Percentiles rank a stretch among this genome's conserved stretches.
phyloP scores from a whole-genome alignment of 2,329 filamentous ascomycete genomes.

The Arthrobotrys pseudoclavata region DNA sequence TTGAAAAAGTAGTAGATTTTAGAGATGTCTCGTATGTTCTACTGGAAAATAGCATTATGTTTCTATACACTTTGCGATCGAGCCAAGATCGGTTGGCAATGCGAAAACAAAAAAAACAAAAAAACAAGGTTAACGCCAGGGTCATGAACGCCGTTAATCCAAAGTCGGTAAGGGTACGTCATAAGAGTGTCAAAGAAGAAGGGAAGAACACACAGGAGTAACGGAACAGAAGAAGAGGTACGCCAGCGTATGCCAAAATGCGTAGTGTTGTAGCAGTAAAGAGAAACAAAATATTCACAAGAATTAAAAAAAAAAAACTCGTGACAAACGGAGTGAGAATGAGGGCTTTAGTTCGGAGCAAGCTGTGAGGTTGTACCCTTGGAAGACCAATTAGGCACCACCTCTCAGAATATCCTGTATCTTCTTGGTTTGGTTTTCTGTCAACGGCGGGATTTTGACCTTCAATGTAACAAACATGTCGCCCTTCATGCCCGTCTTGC shows the following conservation, averaged over 20 bases:
- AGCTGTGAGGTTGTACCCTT: too few relatives aligned
- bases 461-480: constrained; percentile 56
- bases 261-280: background rate
- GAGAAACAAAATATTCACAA: background rate
- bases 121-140: constrained; percentile 2
- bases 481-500: constrained; percentile 52
- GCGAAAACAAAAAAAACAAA: constrained; percentile 9
- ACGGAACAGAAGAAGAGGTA: background rate
- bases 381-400: background rate
- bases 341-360: too few relatives aligned
- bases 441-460: constrained; percentile 54
- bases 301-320: background rate
- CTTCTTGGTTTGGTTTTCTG: constrained; percentile 45
- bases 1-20: background rate
- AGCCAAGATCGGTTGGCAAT: background rate
- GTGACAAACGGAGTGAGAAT: background rate
- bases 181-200: background rate
- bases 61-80: constrained; percentile 13
- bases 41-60: constrained; percentile 5
- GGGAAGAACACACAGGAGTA: background rate
- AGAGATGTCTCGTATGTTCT: background rate
- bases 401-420: constrained; percentile 54
- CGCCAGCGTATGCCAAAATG: constrained; percentile 7
- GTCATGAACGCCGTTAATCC: constrained; percentile 13
- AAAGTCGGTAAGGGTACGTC: background rate